phyloP scores from a whole-genome alignment of 2,329 filamentous ascomycete species.

The Acrocalymma vagum region DNA sequence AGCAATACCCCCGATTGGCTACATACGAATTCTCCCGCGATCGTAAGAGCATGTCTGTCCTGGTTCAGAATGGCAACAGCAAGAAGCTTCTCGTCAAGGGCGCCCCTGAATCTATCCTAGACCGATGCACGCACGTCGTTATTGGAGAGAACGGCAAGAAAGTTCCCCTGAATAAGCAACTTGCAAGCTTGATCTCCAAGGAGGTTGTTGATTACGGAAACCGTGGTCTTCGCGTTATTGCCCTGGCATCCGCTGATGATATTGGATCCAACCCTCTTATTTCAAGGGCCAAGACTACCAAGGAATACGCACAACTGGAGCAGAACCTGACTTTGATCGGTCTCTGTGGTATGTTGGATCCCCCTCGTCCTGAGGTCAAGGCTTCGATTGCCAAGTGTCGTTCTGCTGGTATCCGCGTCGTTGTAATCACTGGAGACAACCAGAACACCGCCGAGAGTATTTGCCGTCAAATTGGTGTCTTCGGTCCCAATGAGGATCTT shows the following conservation, averaged over 20 bases:
- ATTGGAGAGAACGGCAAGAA: slow-evolving; percentile 81
- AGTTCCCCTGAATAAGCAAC: slow-evolving; percentile 74
- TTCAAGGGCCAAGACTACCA: slow-evolving; percentile 78
- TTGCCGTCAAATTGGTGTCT: slow-evolving; percentile 96
- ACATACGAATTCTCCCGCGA: slow-evolving; percentile 98
- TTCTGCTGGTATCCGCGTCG: slow-evolving; percentile 92
- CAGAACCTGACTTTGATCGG: slow-evolving; percentile 94
- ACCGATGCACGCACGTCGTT: slow-evolving; percentile 85
- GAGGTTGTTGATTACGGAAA: slow-evolving; percentile 93
- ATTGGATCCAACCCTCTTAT: slow-evolving; percentile 75
- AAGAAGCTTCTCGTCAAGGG: slow-evolving; percentile 95
- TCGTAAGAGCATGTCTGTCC: slow-evolving; percentile 98
- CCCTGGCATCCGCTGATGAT: slow-evolving; percentile 84
- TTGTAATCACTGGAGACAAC: slow-evolving; percentile 98
- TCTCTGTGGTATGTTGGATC: slow-evolving; percentile 95
- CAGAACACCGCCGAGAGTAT: slow-evolving; percentile 97
- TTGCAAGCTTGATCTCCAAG: slow-evolving; percentile 74
- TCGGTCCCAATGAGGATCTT: slow-evolving; percentile 81
- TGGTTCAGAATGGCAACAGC: slow-evolving; percentile 74
- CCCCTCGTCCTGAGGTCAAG: slow-evolving; percentile 90
- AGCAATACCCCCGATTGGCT: slow-evolving; percentile 75
- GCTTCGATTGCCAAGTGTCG: slow-evolving; percentile 87
- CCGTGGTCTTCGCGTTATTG: slow-evolving; percentile 91
- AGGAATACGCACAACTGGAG: slow-evolving; percentile 87
- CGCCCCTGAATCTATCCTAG: slow-evolving; percentile 91